Evolutionary conservation across 208 protist genomes (phyloP).

Genomic region (Trypanosomatidae sp.): DNA sequence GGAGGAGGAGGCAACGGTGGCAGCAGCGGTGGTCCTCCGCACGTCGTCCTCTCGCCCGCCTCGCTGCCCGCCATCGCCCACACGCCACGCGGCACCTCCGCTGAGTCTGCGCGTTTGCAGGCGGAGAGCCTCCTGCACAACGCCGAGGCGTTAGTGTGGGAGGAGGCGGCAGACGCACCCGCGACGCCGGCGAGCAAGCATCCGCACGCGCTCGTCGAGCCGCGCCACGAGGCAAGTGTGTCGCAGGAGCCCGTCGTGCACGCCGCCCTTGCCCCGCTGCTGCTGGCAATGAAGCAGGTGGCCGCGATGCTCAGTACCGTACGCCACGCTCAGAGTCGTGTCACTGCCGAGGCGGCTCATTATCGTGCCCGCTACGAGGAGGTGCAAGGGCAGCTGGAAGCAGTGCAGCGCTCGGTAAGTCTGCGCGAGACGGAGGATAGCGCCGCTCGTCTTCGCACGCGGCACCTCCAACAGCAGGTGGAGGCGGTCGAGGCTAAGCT

Average conservation of each 20-base stretch:
- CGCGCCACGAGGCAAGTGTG: no score
- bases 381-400: conserved; percentile 9
- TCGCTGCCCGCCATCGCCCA: background rate
- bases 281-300: conserved; percentile 25
- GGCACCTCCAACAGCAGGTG: conserved; percentile 15
- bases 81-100: background rate
- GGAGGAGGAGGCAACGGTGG: no score
- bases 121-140: conserved; percentile 13
- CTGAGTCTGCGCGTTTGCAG: background rate
- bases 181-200: no score
- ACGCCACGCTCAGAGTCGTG: conserved; percentile 10
- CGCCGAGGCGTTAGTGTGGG: no score
- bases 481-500: conserved; percentile 10
- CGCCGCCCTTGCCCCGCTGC: conserved; percentile 16
- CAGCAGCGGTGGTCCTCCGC: no score
- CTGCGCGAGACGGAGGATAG: conserved; percentile 9
- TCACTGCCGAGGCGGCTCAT: conserved; percentile 2
- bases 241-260: conserved; percentile 8
- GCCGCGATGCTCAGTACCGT: conserved; percentile 16
- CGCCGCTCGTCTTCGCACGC: conserved; percentile 3
- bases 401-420: background rate
- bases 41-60: conserved; percentile 20
- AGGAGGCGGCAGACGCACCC: no score
- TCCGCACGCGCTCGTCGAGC: no score
- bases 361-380: conserved; percentile 1